These are phyloP conservation scores for Lineolata rhizophorae DNA, from an alignment of 495 filamentous ascomycete species.

Conservation along the genomic window DNA sequence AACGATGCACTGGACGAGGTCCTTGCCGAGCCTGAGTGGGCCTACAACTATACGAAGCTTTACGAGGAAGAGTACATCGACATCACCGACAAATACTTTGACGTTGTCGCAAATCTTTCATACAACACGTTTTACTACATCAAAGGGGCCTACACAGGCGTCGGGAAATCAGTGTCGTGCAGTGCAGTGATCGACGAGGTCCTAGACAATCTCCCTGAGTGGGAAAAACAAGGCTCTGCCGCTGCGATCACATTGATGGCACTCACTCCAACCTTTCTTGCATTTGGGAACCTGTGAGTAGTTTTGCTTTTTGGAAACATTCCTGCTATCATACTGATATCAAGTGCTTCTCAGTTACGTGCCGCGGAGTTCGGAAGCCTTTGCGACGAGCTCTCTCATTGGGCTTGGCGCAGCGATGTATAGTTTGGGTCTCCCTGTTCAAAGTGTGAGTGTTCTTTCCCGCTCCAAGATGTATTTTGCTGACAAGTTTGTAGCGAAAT, in stretches of 20 bases:
- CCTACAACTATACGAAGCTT: not conserved
- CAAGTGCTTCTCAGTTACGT: constrained; percentile 4
- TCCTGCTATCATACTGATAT: not conserved
- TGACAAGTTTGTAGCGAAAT: not conserved
- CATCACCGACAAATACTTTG: constrained; percentile 1
- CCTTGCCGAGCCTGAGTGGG: too few relatives aligned
- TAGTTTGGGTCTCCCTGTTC: constrained; percentile 7
- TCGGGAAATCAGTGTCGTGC: constrained; percentile 3
- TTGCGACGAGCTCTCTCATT: constrained; percentile 6
- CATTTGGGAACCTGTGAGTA: constrained; percentile 8
- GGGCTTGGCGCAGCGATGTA: constrained; percentile 6
- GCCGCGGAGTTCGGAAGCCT: constrained; percentile 9
- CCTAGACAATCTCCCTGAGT: constrained; percentile 4
- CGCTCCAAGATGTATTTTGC: not conserved
- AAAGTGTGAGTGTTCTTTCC: constrained; percentile 6
- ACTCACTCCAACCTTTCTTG: constrained; percentile 8
- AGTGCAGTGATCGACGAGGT: constrained; percentile 3
- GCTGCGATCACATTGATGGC: constrained; percentile 10
- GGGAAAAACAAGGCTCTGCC: constrained; percentile 5
- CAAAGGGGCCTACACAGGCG: constrained; percentile 5
- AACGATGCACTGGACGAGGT: too few relatives aligned
- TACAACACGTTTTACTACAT: constrained; percentile 1
- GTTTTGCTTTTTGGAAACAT: not conserved
- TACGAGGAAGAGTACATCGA: not conserved
- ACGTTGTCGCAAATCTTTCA: constrained; percentile 1